Conservation (phyloP, 2,329 filamentous ascomycete genomes). For the Sporothrix protearum region DNA sequence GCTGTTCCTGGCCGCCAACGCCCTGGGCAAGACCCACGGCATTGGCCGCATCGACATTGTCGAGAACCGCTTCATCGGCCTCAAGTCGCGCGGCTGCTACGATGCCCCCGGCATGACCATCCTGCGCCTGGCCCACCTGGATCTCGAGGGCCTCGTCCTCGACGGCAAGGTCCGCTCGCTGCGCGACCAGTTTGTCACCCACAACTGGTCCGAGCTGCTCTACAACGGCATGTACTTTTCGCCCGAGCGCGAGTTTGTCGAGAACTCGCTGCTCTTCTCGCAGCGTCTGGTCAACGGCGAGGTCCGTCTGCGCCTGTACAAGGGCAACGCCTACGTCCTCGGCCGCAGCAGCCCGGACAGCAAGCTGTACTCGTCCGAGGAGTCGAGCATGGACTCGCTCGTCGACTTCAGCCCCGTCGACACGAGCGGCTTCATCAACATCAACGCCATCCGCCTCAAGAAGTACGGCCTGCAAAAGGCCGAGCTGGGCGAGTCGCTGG, state of each 20-base stretch:
- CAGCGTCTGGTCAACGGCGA: constrained; percentile 51
- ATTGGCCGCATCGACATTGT: constrained; percentile 81
- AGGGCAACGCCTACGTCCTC: constrained; percentile 45
- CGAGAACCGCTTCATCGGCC: constrained; percentile 67
- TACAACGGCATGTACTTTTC: constrained; percentile 51
- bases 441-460: constrained; percentile 64
- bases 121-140: constrained; percentile 42
- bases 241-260: constrained; percentile 53
- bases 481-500: constrained; percentile 37
- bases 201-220: constrained; percentile 46
- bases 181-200: constrained; percentile 56
- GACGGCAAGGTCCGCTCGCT: constrained; percentile 57
- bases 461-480: constrained; percentile 48
- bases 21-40: constrained; percentile 67
- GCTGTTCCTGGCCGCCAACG: constrained; percentile 68
- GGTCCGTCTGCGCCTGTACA: constrained; percentile 41
- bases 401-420: constrained; percentile 43
- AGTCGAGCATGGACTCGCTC: constrained; percentile 51
- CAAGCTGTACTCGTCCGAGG: constrained; percentile 51
- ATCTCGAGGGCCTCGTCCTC: constrained; percentile 50
- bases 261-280: constrained; percentile 60
- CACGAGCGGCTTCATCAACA: constrained; percentile 58
- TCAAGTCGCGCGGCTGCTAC: constrained; percentile 80
- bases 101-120: constrained; percentile 57
- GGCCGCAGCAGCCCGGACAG: constrained; percentile 45